Evolutionary conservation across 352 stramenopile genomes (phyloP), one percentile per base, ranked within the genome.

Genomic region (Achlya hypogyna): DNA sequence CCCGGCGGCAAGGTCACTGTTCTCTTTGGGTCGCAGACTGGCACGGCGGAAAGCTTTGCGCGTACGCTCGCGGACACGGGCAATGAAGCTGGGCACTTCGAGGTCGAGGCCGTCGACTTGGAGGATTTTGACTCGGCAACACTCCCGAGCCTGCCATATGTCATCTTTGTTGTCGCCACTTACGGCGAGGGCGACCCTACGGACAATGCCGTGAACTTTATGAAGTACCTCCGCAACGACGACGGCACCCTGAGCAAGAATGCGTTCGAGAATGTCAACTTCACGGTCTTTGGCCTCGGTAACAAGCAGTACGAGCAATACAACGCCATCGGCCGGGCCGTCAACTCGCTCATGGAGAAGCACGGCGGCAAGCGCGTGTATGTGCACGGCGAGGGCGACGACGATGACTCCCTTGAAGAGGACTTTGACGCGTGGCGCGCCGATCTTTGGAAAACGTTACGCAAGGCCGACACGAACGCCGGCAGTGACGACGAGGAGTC

Each of bases 221-320:
- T 97, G 20, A 82, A 91, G 63, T 96, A 88, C 59, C 68, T 99
- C 35, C 96, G 96, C 67, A 71, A 88, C 38, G 84, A 88, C 59
- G 72, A 76, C 9, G 60, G 60, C 5, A 47, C 52, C 35, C 64
- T 78, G 20, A 58, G 28, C 3, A 68, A 70, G 0, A 43, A 69
- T 5, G 59, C 62, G 53, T 75, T 98, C 8, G 6, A 58, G 5
- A 78, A 76, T 22, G 76, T 98, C 14, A 66, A 90, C 14, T 99
- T 85, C 76, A 88, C 90, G 49, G 96, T 99, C 20, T 99, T 99
- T 85, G 97, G 96, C 3, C 81, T 99, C 0, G 97, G 97, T 27
- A 99, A 99, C 77, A 91, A 76, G 29, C 91, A 99, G 77, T 99
- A 99, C 74, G 96, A 99, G 71, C 91, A 99, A 74, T 99, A 95